Evolutionary conservation across 1,284 basidiomycete genomes (phyloP), one percentile per base, ranked within the genome.

Genomic region (Singerocomus rubriflavus): DNA sequence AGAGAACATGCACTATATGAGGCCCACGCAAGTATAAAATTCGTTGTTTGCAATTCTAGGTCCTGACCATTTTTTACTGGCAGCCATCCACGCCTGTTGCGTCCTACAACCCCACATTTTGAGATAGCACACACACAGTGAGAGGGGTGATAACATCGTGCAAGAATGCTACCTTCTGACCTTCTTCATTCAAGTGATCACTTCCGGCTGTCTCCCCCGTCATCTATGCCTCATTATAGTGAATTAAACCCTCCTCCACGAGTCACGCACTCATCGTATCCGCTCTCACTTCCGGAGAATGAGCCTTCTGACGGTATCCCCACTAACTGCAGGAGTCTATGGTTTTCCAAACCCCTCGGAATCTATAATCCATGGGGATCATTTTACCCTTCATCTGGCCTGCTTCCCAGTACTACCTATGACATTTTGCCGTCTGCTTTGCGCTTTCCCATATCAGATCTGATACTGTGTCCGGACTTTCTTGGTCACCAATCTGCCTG

Each of bases 1-100:
- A 44, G 57, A 21, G 25, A n/a, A 58, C 25, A 8, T 38, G 11
- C 11, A 7, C 29, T 21, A 26, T 25, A 26, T 26, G 21, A 25
- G 12, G 25, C 21, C 43, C 44, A 44, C 27, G 64, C 64, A 36
- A 49, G 57, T 44, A 25, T 17, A 31, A 37, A 29, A 12, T 12
- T 48, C 16, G 11, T 26, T 33, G 13, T 35, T 29, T 12, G n/a
- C 8, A 16, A 10, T 14, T 31, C n/a, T 41, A 42, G 16, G 26
- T 34, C 37, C 48, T 58, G 37, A 62, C 41, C 14, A 44, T 31
- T 37, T 5, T n/a, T 30, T 6, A 29, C 7, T 17, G 2, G n/a
- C 21, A 65, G 59, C 27, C 39, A 46, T 48, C n/a, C 56, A 9
- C 44, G 44, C 17, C 26, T 44, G 26, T 30, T 10, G 25, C 37